A percentile compares a stretch with the other conserved stretches of the same genome.
Evolutionary conservation across 805 yeast species (phyloP).

Genomic region (Wilhelminamyces savonicus): DNA sequence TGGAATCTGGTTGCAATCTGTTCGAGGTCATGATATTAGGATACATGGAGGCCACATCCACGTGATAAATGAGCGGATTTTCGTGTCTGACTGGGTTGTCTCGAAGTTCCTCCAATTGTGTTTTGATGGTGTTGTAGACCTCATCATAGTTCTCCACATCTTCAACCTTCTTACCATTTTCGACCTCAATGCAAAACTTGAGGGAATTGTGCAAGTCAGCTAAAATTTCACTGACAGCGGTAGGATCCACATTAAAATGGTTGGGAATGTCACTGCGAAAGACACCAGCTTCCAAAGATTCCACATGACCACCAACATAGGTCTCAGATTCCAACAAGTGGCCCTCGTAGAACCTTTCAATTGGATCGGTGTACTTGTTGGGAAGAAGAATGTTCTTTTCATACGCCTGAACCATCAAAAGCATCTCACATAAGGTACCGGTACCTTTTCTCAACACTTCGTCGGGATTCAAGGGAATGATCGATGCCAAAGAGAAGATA

Average conservation of each 20-base stretch:
- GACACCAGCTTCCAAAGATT: conserved; percentile 96
- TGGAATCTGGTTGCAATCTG: conserved; percentile 95
- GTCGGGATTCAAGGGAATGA: conserved; percentile 93
- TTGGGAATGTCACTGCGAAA: conserved; percentile 81
- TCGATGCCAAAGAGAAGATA: conserved; percentile 90
- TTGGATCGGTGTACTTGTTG: conserved; percentile 88
- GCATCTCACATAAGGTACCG: conserved; percentile 97
- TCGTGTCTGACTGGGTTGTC: conserved; percentile 62
- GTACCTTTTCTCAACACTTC: conserved; percentile 96
- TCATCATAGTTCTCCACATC: conserved; percentile 81
- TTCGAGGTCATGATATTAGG: conserved; percentile 98
- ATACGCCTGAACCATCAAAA: conserved; percentile 93
- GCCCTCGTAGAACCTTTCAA: conserved; percentile 92
- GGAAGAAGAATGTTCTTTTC: conserved; percentile 73
- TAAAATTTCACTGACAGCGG: conserved; percentile 74
- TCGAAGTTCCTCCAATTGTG: conserved; percentile 50
- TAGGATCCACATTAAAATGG: conserved; percentile 72
- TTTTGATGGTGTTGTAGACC: conserved; percentile 52
- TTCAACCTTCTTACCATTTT: conserved; percentile 62
- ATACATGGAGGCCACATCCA: conserved; percentile 99
- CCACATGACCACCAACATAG: conserved; percentile 98
- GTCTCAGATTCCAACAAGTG: conserved; percentile 93
- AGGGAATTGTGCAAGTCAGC: conserved; percentile 70
- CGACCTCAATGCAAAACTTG: conserved; percentile 78
- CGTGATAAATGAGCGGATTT: conserved; percentile 86